Conservation (phyloP, 2,329 filamentous ascomycete genomes). For the Sporothrix globosa region DNA sequence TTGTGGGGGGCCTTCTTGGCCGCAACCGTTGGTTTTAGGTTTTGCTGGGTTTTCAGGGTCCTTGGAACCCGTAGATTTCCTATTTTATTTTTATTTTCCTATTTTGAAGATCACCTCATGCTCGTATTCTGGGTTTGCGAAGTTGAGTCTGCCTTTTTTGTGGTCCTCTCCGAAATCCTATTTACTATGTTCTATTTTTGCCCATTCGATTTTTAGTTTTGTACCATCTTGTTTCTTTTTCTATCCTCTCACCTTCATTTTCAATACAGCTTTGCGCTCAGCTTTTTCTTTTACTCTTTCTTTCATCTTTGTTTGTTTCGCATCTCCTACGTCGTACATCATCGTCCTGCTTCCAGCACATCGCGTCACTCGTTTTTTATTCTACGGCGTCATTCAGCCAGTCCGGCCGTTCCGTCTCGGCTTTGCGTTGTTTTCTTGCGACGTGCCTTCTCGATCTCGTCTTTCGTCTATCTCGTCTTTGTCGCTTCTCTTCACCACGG, state of each 20-base stretch:
- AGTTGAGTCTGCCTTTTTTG: constrained; percentile 15
- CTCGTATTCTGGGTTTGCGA: constrained; percentile 6
- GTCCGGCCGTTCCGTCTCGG: constrained; percentile 14
- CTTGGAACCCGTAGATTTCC: neutral
- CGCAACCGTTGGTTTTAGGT: neutral
- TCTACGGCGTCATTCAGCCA: neutral
- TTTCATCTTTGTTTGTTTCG: neutral
- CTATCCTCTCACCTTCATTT: neutral
- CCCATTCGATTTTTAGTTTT: neutral
- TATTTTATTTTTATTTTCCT: constrained; percentile 17
- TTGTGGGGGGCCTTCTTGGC: neutral
- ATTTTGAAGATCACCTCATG: neutral
- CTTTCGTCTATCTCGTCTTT: neutral
- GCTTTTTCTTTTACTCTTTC: neutral
- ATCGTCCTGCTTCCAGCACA: neutral
- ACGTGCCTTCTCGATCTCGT: neutral
- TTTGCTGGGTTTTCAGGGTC: neutral
- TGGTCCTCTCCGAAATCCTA: neutral
- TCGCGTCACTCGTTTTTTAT: neutral
- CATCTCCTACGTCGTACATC: constrained; percentile 6
- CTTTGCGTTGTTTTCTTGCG: neutral
- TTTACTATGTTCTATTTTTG: constrained; percentile 23
- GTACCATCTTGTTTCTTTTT: neutral
- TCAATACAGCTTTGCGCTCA: neutral
- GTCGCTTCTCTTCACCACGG: constrained; percentile 8